Evolutionary conservation across 2,329 filamentous ascomycete species (phyloP), one percentile per base, ranked within the genome.

Genomic region (Neurospora crassa): DNA sequence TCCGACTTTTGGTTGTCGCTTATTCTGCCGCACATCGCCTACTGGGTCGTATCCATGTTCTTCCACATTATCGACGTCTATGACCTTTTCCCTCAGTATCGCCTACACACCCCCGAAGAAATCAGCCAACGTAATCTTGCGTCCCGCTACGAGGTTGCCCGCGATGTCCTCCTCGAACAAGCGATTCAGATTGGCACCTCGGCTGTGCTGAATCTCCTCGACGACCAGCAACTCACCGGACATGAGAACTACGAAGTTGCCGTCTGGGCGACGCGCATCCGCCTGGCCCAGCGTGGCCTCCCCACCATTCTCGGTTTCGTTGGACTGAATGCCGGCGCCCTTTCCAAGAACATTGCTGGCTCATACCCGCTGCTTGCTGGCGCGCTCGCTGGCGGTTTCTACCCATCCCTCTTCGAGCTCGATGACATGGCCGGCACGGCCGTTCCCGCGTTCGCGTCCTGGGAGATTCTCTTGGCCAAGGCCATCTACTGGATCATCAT

Each of bases 81-180:
- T 82, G 93, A 97, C 80, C 83, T 95, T 45, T 97, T 95, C 80
- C 91, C 94, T 20, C 89, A 96, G 77, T 97, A 98, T 82, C 91
- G 96, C 74, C 86, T 99, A 59, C 96, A 99, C 82, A 98, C 96
- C 0, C 96, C 96, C 16, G 94, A 93, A 69, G 95, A 98, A 81
- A 91, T 98, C 74, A 80, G 90, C 43, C 92, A 93, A 81, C 89
- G 94, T 77, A 97, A 97, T 81, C 93, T 93, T 78, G 95, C 93
- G 70, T 88, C 92, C 67, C 89, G 93, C 74, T 92, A 88, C 82
- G 91, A 97, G 78, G 94, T 97, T 3, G 89, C 95, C 74, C 90
- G 92, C 80, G 95, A 98, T 84, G 95, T 98, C 76, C 83, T 98
- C 70, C 79, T 98, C 72, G 95, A 99, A 82, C 96, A 99, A 79